A percentile compares a stretch with the other conserved stretches of the same genome.
phyloP scores from a whole-genome alignment of 352 stramenopile species.

The Elongisporangium anandrum region DNA sequence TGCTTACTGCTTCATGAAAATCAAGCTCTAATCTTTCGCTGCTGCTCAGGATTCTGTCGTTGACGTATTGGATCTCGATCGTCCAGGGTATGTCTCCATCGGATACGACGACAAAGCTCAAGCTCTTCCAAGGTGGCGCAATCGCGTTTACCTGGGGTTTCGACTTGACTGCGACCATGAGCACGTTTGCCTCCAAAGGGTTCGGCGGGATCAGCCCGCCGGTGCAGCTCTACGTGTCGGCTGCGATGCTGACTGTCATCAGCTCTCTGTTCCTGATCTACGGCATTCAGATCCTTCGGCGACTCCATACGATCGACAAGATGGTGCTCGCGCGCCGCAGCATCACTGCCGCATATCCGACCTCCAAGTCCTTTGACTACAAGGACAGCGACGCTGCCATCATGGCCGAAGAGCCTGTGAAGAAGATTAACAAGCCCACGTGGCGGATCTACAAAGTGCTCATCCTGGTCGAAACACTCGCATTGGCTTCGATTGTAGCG shows the following conservation, averaged over 20 bases:
- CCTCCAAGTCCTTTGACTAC: neutral
- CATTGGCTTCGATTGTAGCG: constrained; percentile 15
- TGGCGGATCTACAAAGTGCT: constrained; percentile 28
- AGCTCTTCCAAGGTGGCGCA: constrained; percentile 6
- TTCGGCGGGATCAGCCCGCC: constrained; percentile 10
- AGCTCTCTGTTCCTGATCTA: constrained; percentile 27
- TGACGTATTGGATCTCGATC: constrained; percentile 24
- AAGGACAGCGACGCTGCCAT: neutral
- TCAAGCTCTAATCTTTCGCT: neutral
- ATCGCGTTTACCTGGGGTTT: constrained; percentile 14
- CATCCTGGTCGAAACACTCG: constrained; percentile 15
- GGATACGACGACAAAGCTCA: constrained; percentile 6
- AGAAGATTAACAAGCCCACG: constrained; percentile 10
- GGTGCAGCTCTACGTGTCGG: constrained; percentile 21
- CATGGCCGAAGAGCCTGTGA: neutral
- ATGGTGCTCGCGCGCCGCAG: neutral
- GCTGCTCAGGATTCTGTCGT: constrained; percentile 16
- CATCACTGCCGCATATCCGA: neutral
- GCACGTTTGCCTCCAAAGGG: constrained; percentile 14
- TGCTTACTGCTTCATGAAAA: neutral
- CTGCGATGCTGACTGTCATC: constrained; percentile 22
- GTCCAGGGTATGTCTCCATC: constrained; percentile 17
- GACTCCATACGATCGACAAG: constrained; percentile 6
- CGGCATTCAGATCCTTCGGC: constrained; percentile 21
- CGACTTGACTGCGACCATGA: constrained; percentile 11